Conservation (phyloP, 1,284 basidiomycete genomes). For the Sporisorium scitamineum region DNA sequence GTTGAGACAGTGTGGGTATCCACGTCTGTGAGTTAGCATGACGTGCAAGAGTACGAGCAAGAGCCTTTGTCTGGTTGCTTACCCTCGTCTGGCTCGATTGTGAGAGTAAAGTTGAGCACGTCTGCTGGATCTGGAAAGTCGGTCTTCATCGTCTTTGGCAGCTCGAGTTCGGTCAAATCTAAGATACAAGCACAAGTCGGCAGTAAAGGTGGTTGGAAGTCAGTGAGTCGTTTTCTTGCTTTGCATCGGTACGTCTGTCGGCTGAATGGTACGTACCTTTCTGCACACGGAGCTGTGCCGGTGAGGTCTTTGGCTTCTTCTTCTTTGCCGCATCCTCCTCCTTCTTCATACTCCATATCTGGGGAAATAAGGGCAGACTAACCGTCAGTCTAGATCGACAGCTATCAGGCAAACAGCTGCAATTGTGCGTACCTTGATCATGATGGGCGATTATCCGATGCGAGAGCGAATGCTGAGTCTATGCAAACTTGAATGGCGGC, state of each 20-base stretch:
- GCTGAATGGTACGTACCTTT: slow-evolving; percentile 78
- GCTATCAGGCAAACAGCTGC: background rate
- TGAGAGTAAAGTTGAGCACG: slow-evolving; percentile 94
- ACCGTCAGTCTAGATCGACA: background rate
- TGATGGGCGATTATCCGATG: slow-evolving; percentile 11
- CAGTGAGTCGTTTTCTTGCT: background rate
- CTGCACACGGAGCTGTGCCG: slow-evolving; percentile 96
- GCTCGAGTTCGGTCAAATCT: slow-evolving; percentile 97
- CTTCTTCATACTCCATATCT: slow-evolving; percentile 68
- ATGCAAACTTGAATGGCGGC: background rate
- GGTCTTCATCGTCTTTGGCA: slow-evolving; percentile 95
- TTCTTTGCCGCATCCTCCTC: slow-evolving; percentile 65
- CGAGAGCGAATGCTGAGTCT: background rate
- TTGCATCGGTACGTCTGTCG: background rate
- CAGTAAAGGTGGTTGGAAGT: background rate
- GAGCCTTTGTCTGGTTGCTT: slow-evolving; percentile 18
- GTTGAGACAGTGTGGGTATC: background rate
- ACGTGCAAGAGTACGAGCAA: background rate
- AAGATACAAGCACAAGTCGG: slow-evolving; percentile 13
- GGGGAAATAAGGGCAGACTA: background rate
- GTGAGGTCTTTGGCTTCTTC: slow-evolving; percentile 81
- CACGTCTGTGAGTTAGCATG: background rate
- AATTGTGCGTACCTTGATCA: slow-evolving; percentile 35
- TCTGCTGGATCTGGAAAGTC: slow-evolving; percentile 89
- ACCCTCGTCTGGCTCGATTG: slow-evolving; percentile 97